Evolutionary conservation across 176 grass and related monocot genomes (phyloP).

Genomic region (Phragmites australis): DNA sequence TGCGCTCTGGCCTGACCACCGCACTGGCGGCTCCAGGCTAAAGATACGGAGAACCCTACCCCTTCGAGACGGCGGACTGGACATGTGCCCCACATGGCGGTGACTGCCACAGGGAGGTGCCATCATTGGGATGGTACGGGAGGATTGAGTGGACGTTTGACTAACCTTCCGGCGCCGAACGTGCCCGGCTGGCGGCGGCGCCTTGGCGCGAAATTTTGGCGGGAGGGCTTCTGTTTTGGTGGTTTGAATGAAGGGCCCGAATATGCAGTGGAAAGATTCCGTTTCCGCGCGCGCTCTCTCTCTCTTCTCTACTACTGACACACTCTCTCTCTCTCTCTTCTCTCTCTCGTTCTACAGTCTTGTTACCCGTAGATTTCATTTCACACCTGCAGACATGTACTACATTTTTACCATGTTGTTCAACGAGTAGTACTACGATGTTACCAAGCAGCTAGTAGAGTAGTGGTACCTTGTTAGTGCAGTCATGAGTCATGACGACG

Average conservation of each 20-base stretch:
- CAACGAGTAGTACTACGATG: too few species aligned
- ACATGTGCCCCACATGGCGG: background rate
- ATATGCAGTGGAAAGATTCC: background rate
- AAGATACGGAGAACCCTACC: background rate
- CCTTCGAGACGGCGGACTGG: too few species aligned
- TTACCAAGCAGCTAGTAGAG: too few species aligned
- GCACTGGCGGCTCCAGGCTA: slow-evolving; percentile 33
- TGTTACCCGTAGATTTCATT: too few species aligned
- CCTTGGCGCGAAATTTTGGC: slow-evolving; percentile 49
- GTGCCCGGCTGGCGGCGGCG: background rate
- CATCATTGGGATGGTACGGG: background rate
- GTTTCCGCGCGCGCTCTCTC: background rate
- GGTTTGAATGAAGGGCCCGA: background rate
- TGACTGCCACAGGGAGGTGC: background rate
- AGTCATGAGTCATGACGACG: too few species aligned
- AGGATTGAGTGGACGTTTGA: slow-evolving; percentile 24
- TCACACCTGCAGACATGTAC: too few species aligned
- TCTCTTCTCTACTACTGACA: background rate
- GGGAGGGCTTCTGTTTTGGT: slow-evolving; percentile 5
- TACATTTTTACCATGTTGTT: too few species aligned
- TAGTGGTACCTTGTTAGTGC: too few species aligned
- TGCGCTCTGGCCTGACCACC: too few species aligned
- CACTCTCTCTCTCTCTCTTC: too few species aligned
- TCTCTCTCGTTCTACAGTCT: too few species aligned
- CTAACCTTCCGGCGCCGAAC: slow-evolving; percentile 13